Conservation (phyloP, 371 early-diverging fungal species). For the Batkoa obscura region DNA sequence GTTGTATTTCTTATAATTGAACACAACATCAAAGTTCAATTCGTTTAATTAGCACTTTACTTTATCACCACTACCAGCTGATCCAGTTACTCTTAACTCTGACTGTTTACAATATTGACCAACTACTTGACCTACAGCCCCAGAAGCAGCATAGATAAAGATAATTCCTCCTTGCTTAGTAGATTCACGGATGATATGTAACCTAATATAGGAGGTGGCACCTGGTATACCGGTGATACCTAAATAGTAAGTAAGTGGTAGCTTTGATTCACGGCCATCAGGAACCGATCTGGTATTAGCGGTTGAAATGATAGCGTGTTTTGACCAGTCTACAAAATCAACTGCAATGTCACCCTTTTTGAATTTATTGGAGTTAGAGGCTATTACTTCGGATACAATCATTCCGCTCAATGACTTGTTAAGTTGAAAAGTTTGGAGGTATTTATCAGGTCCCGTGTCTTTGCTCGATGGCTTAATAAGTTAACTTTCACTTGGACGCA, state of each 20-base stretch:
- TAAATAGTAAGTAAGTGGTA: conserved; percentile 29
- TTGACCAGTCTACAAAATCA: conserved; percentile 31
- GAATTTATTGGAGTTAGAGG: conserved; percentile 27
- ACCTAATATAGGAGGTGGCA: conserved; percentile 28
- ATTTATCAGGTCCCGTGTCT: too few species aligned
- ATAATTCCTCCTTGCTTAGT: conserved; percentile 40
- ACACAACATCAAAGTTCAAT: conserved; percentile 36
- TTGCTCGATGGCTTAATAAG: too few species aligned
- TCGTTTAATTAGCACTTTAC: conserved; percentile 28
- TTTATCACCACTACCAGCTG: conserved; percentile 46
- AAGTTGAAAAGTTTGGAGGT: too few species aligned
- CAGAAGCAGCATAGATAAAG: conserved; percentile 28
- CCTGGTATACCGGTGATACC: conserved; percentile 37
- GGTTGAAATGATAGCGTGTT: conserved; percentile 19
- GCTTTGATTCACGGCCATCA: conserved; percentile 15
- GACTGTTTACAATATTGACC: conserved; percentile 37
- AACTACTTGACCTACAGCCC: conserved; percentile 44
- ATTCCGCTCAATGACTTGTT: too few species aligned
- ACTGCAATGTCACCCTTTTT: conserved; percentile 37
- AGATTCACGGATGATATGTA: conserved; percentile 27
- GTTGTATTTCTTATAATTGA: conserved; percentile 45
- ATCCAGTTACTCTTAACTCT: conserved; percentile 39
- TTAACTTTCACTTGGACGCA: too few species aligned
- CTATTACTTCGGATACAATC: conserved; percentile 38
- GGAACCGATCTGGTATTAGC: conserved; percentile 11